Percentiles rank a stretch among this genome's conserved stretches.
Evolutionary conservation across 2,329 filamentous ascomycete genomes (phyloP).

Genomic region (Chaetomium sp.): DNA sequence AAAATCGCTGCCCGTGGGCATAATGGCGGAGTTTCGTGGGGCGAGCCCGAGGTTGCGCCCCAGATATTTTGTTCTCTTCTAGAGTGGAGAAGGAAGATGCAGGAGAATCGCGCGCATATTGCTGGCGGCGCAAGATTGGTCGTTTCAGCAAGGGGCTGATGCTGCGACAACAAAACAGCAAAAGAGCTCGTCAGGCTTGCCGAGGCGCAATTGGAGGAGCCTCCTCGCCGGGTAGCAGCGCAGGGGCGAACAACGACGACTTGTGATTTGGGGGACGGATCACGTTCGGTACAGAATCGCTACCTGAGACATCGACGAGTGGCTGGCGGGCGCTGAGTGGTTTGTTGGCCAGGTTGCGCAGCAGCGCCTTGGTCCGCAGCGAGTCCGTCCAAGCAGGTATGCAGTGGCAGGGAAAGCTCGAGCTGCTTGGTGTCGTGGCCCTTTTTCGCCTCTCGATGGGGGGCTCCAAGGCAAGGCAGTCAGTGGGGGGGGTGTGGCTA

Average conservation of each 20-base stretch:
- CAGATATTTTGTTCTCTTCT: conserved; percentile 10
- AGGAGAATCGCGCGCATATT: conserved; percentile 17
- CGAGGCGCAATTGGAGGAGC: neutral
- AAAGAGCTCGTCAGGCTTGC: neutral
- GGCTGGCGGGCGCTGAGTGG: conserved; percentile 19
- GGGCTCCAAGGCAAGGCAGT: neutral
- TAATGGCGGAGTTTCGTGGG: conserved; percentile 10
- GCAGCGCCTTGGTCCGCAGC: conserved; percentile 1
- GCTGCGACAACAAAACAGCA: neutral
- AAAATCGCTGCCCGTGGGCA: conserved; percentile 24
- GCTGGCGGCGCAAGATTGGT: conserved; percentile 7
- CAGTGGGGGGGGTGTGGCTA: neutral
- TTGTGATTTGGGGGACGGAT: conserved; percentile 14
- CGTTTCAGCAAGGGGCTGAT: conserved; percentile 1
- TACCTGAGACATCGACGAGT: conserved; percentile 25
- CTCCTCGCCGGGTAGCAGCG: conserved; percentile 1
- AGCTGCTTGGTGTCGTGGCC: conserved; percentile 4
- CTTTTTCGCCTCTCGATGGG: conserved; percentile 8
- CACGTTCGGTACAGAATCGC: conserved; percentile 14
- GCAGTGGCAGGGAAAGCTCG: conserved; percentile 12
- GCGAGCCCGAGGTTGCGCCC: neutral
- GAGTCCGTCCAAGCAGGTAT: conserved; percentile 11
- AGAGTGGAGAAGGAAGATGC: conserved; percentile 5
- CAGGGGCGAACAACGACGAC: conserved; percentile 9
- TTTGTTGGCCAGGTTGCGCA: conserved; percentile 6